Evolutionary conservation across 2,329 filamentous ascomycete genomes (phyloP).

Genomic region (Apiospora pterosperma): DNA sequence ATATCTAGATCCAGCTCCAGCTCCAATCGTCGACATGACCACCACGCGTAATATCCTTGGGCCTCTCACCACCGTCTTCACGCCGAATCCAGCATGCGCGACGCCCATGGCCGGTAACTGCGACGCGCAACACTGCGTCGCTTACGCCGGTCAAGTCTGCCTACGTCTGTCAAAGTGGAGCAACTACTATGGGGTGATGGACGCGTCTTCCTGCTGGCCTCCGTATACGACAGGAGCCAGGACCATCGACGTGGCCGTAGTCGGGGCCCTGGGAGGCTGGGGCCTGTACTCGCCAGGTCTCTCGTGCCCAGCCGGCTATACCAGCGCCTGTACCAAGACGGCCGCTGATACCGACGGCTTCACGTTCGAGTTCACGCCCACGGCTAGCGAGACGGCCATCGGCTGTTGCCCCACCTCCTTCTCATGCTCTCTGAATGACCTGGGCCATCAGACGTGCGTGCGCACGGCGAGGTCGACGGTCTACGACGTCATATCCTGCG

Average conservation of each 20-base stretch:
- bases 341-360: neutral
- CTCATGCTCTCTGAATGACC: neutral
- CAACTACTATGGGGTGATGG: neutral
- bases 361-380: conserved; percentile 3
- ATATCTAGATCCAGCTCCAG: neutral
- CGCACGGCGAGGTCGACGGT: neutral
- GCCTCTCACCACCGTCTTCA: conserved; percentile 5
- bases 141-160: neutral
- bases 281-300: conserved; percentile 11
- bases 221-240: neutral
- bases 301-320: conserved; percentile 3
- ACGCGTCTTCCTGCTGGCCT: conserved; percentile 4
- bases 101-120: neutral
- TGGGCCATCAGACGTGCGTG: neutral
- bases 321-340: neutral
- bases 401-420: conserved; percentile 5
- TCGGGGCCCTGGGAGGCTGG: neutral
- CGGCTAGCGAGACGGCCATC: conserved; percentile 1
- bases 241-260: neutral
- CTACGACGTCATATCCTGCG: neutral
- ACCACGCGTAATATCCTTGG: conserved; percentile 2
- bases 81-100: neutral
- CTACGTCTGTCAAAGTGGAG: neutral
- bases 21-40: neutral
- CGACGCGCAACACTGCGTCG: neutral